Base-by-base conservation (phyloP, 1,139 yeast genomes). In the Debaryomyces psychrophilus region DNA sequence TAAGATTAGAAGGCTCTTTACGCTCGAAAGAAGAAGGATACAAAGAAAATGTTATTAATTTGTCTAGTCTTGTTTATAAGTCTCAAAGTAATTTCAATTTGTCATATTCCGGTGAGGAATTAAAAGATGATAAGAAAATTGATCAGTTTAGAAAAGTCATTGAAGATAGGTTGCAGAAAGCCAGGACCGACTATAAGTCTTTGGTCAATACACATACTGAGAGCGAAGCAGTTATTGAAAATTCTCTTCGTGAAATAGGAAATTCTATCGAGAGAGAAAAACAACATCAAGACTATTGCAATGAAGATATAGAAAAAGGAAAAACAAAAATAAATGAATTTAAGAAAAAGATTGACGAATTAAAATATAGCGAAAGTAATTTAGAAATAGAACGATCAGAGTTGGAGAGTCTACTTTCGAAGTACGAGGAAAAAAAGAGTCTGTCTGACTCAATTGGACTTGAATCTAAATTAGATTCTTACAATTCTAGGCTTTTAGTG, bases 1-100 rank as follows among this genome's bases (percentile, higher is more conserved):
- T 79, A 6, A 68, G 82, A 27, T 59, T 70, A 40, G 82, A 82
- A 52, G 96, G 95, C 2, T 78, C 82, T 41, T 65, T 85, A 42
- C 71, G 70, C 45, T 79, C 83, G 0, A 76, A 77, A 36, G 73
- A 85, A 55, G 41, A 46, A 2, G 60, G 55, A 31, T 65, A 63
- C 44, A 53, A 56, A 9, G 44, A 44, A 6, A 56, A 64, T 39
- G 17, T 17, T 3, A 29, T 27, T 38, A 28, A 38, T 25, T n/a
- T 38, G 15, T 28, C 33, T 9, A 18, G 28, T 5, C 8, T 38
- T 38, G 12, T 26, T 20, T 25, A 15, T 8, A 9, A 38, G 11
- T 28, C 33, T 8, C 41, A 38, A 38, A 17, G n/a, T 9, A 5
- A 28, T 20, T 27, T 38, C n/a, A 18, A 29, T 20, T 11, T 38